Base-by-base conservation (phyloP, 2,329 filamentous ascomycete genomes). In the Hypomyces rosellus region DNA sequence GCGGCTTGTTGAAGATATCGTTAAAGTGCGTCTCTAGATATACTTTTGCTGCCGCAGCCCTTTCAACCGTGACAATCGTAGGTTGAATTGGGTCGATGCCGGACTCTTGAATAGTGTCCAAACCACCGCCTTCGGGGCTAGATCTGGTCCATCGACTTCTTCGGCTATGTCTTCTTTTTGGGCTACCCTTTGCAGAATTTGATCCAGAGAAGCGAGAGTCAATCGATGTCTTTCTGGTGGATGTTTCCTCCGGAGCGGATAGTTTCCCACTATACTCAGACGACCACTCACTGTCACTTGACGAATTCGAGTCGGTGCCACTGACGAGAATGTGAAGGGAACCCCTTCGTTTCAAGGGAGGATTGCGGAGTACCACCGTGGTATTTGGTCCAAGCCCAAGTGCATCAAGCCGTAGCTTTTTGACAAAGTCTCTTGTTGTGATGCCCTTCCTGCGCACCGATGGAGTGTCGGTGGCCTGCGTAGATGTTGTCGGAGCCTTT, bases 1-100 rank as follows among this genome's bases (percentile, higher is more conserved):
- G 58, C 2, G 74, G 69, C 3, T 72, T 71, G 22, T 73, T 73
- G 2, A 89, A 72, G 7, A 89, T 65, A n/a, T 82, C 73, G 58
- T 91, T 85, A 71, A 88, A 96, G 60, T 91, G 81, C 0, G 84
- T 89, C 66, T 97, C 93, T 9, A 97, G 77, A 59, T 83, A 95
- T 16, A 95, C 81, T 65, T 95, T 96, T 40, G 89, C 86, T 0
- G 88, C 85, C 0, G 89, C 83, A 3, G 85, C 81, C 53, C 80
- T 82, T 69, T 97, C 92, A 0, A 89, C 85, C 0, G 90, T 95
- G 22, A 59, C 41, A 11, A 71, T 62, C 0, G 70, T 70, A 4
- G 70, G 69, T 34, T 58, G 59, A 9, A 59, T 54, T 9, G 55
- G 55, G 34, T 61, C 50, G 1, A 55, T 49, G 3, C 56, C 53